Evolutionary conservation across 371 early-diverging fungal genomes (phyloP), one percentile per base, ranked within the genome.

Genomic region (Circinella umbellata): DNA sequence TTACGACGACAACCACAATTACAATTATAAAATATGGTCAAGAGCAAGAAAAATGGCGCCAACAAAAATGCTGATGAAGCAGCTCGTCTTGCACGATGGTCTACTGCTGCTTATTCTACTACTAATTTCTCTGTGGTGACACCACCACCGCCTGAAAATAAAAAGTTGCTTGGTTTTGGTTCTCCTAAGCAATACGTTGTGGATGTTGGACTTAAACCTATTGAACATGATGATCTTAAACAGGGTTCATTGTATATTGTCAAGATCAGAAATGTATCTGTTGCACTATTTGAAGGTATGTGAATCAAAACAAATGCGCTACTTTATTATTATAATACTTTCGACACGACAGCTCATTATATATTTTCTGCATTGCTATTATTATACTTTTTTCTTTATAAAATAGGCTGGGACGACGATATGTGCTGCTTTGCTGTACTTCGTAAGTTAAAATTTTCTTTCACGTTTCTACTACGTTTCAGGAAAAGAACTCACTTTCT

Each of bases 381-480:
- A 42, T 42, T 11, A 42, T 42, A 42, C 11, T 9, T 42, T 27
- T 27, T 27, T 27, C 2, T 27, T 27, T 27, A 27, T 9, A 42
- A 42, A 42, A 42, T 70, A 79, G 82, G 82, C 5, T 83, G 83
- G 83, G 74, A 83, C 47, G 83, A 83, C 59, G 80, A 83, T 73
- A 80, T 83, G 79, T 83, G 83, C 63, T 83, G 83, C 47, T 83
- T 80, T 63, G 75, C 79, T 51, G 72, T 83, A 49, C 72, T 83
- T 48, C 75, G 83, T 79, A 78, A 75, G 73, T 69, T 49, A 39
- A 36, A 59, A 38, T 66, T 34, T 20, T 61, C 36, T 36, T 17
- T 63, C 37, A 61, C 10, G 39, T 38, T 17, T 48, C n/a, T 61
- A n/a, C 1, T 51, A 13, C n/a, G n/a, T n/a, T n/a, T 51, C 17